Evolutionary conservation across 2,329 filamentous ascomycete genomes (phyloP).

Genomic region (Ceratocystis huliohia): DNA sequence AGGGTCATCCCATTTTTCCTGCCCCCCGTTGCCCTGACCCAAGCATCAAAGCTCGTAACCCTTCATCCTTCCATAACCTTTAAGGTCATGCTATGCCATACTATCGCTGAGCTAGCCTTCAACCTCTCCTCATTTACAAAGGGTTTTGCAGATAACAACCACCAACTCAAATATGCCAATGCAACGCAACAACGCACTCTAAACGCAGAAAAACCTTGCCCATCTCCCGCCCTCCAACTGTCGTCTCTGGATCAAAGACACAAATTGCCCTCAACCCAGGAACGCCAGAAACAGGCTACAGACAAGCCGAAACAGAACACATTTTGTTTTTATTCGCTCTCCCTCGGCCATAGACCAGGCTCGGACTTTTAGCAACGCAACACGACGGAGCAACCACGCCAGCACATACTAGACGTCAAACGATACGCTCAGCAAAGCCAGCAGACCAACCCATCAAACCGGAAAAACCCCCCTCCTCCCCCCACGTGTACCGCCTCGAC

Average conservation of each 20-base stretch:
- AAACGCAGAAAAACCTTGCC: neutral
- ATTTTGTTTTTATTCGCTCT: conserved; percentile 10
- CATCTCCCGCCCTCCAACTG: neutral
- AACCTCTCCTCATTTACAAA: conserved; percentile 10
- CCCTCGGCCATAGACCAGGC: neutral
- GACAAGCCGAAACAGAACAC: conserved; percentile 5
- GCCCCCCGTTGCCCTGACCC: neutral
- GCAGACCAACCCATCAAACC: neutral
- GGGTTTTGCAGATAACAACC: conserved; percentile 4
- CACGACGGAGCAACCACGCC: neutral
- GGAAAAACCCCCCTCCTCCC: neutral
- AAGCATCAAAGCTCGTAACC: conserved; percentile 7
- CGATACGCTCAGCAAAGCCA: neutral
- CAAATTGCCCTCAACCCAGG: neutral
- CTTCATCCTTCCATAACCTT: conserved; percentile 7
- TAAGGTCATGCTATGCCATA: neutral
- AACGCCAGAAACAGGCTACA: conserved; percentile 1
- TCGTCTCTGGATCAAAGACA: neutral
- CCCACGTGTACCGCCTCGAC: neutral
- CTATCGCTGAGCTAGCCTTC: conserved; percentile 7
- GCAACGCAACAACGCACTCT: neutral
- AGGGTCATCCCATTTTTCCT: neutral
- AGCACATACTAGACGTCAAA: neutral
- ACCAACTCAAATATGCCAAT: conserved; percentile 1
- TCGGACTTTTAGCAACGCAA: neutral